phyloP scores from a whole-genome alignment of 768 basidiomycete genomes.

The Coprinopsis cinerea region DNA sequence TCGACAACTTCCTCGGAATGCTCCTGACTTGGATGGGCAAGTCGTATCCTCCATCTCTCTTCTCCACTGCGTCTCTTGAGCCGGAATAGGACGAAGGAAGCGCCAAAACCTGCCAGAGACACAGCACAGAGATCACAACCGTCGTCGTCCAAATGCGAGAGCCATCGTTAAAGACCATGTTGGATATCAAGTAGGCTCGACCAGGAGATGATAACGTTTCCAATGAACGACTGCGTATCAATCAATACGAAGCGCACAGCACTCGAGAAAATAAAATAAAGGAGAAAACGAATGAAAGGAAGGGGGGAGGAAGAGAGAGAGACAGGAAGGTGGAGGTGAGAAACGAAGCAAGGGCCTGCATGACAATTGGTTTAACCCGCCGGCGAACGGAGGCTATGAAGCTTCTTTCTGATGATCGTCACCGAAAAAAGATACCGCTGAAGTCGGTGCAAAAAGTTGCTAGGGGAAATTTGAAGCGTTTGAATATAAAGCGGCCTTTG shows the following conservation, averaged over 20 bases:
- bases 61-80: neutral
- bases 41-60: conserved; percentile 14
- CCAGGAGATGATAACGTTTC: conserved; percentile 3
- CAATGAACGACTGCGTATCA: conserved; percentile 10
- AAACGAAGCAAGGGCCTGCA: conserved; percentile 6
- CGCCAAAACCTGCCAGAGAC: conserved; percentile 15
- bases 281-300: conserved; percentile 11
- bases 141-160: too few relatives aligned
- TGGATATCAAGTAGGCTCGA: too few relatives aligned
- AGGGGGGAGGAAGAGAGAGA: neutral
- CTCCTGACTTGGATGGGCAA: conserved; percentile 19
- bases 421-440: neutral
- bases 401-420: neutral
- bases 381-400: neutral
- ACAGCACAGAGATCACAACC: too few relatives aligned
- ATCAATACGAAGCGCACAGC: conserved; percentile 23
- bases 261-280: conserved; percentile 14
- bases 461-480: neutral
- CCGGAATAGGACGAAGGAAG: conserved; percentile 8
- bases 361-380: too few relatives aligned
- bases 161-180: too few relatives aligned
- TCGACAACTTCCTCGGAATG: conserved; percentile 14
- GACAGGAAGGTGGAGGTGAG: conserved; percentile 12
- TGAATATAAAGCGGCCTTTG: too few relatives aligned
- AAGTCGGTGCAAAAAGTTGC: neutral